Percentiles rank a stretch among this genome's conserved stretches.
Conservation (phyloP, 2,329 filamentous ascomycete species). For the Verruconis gallopava region DNA sequence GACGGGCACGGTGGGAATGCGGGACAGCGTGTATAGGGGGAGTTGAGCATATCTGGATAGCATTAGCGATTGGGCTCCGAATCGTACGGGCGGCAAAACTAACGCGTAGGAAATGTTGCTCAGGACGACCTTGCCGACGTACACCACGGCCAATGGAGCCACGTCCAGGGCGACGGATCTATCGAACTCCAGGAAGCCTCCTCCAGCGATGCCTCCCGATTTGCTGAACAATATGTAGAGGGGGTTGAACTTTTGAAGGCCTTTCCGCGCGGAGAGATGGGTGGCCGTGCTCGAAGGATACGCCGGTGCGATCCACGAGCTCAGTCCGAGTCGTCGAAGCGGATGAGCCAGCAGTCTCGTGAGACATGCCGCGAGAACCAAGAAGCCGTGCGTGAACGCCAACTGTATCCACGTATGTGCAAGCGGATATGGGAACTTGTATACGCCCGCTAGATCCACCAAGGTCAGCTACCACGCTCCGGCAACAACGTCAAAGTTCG, state of each 20-base stretch:
- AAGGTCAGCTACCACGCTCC: not conserved
- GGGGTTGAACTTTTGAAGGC: conserved; percentile 18
- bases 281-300: conserved; percentile 13
- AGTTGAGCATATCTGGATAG: conserved; percentile 35
- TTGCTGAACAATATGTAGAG: conserved; percentile 21
- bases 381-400: conserved; percentile 35
- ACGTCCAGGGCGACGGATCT: conserved; percentile 33
- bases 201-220: conserved; percentile 39
- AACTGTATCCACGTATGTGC: conserved; percentile 39
- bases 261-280: conserved; percentile 18
- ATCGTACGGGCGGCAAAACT: conserved; percentile 13
- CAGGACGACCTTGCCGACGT: conserved; percentile 36
- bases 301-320: conserved; percentile 32
- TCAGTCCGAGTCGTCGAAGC: conserved; percentile 30
- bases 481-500: not conserved
- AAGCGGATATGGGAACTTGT: conserved; percentile 40
- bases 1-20: conserved; percentile 38
- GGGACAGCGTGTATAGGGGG: conserved; percentile 39
- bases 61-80: too few species aligned
- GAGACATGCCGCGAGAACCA: conserved; percentile 35
- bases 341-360: conserved; percentile 32
- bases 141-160: conserved; percentile 36
- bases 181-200: conserved; percentile 41
- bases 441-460: conserved; percentile 27
- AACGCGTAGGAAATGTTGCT: conserved; percentile 43